Base-by-base conservation (phyloP, 345 rosid species). In the Aurinia saxatilis region DNA sequence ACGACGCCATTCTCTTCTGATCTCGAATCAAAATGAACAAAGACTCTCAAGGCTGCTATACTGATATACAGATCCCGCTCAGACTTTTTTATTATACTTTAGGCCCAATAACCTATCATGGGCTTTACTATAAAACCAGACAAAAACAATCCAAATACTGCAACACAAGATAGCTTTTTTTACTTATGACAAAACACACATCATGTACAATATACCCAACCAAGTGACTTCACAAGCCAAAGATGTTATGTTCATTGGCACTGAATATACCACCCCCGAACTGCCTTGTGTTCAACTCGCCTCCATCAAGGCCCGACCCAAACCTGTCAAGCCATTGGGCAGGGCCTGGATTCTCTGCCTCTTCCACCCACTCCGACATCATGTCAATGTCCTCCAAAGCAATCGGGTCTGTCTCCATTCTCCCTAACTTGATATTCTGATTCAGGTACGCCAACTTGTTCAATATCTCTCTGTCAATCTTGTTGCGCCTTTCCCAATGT, bases 331-430 rank as follows among this genome's bases (percentile, higher is more conserved):
- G 88, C 97, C 97, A 87, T 70, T 87, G 91, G 0, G 83, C 74
- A 0, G 95, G 89, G 68, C 89, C 81, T 0, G 81, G 78, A 57
- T 72, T 85, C 42, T 87, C 97, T 2, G 67, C 72, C 73, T 87
- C 97, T 68, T 87, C 95, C 16, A 82, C 97, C 97, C 97, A 90
- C 60, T 90, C 97, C 2, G 93, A 90, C 47, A 90, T 85, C 97
- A 87, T 87, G 67, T 90, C 95, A 1, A 87, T 85, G 73, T 90
- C 97, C 3, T 87, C 93, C 17, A 67, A 54, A 16, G 68, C 87
- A 55, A 85, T 80, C 7, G 82, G 86, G 65, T 90, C 87, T 4
- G 73, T 66, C 73, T 90, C 97, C 12, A 68, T 55, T 71, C 81
- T 87, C 33, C 74, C 82, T 49, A 90, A 66, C 79, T 75, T 87